Evolutionary conservation across 257 asterid genomes (phyloP).

Genomic region (Leonotis leonurus): DNA sequence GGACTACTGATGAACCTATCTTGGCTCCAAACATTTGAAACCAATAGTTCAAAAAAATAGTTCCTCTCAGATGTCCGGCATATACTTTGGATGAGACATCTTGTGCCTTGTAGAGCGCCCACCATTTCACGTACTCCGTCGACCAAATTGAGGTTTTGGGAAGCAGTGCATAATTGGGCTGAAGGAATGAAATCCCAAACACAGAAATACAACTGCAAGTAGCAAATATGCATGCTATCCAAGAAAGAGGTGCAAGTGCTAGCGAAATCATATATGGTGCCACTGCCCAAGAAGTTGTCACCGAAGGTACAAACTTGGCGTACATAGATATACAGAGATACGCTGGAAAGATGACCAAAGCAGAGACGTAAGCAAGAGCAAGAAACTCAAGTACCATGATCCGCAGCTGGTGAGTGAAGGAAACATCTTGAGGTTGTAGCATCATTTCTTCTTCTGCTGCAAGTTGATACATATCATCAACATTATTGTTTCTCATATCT

Average conservation of each 20-base stretch:
- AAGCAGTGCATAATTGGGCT: constrained; percentile 54
- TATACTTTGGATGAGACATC: constrained; percentile 57
- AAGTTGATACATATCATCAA: constrained; percentile 31
- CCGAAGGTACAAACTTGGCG: constrained; percentile 28
- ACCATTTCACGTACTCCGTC: constrained; percentile 59
- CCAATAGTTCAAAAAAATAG: constrained; percentile 62
- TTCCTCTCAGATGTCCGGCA: constrained; percentile 69
- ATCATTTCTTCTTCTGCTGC: constrained; percentile 28
- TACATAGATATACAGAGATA: constrained; percentile 38
- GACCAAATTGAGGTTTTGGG: constrained; percentile 59
- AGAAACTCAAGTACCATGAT: constrained; percentile 43
- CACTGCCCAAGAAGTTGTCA: constrained; percentile 33
- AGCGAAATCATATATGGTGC: constrained; percentile 31
- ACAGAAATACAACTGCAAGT: constrained; percentile 50
- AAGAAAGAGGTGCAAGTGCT: constrained; percentile 49
- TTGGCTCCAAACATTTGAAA: constrained; percentile 61
- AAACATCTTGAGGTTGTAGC: constrained; percentile 30
- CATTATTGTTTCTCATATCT: constrained; percentile 8
- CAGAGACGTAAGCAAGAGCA: constrained; percentile 43
- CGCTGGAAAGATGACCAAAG: constrained; percentile 57
- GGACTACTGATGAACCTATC: constrained; percentile 56
- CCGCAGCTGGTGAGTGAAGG: constrained; percentile 34
- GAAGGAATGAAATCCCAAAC: constrained; percentile 67
- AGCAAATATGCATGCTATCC: constrained; percentile 60
- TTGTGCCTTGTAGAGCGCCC: constrained; percentile 72